Evolutionary conservation across 2,329 filamentous ascomycete species (phyloP), one percentile per base, ranked within the genome.

Genomic region (Monosporascus sp.): DNA sequence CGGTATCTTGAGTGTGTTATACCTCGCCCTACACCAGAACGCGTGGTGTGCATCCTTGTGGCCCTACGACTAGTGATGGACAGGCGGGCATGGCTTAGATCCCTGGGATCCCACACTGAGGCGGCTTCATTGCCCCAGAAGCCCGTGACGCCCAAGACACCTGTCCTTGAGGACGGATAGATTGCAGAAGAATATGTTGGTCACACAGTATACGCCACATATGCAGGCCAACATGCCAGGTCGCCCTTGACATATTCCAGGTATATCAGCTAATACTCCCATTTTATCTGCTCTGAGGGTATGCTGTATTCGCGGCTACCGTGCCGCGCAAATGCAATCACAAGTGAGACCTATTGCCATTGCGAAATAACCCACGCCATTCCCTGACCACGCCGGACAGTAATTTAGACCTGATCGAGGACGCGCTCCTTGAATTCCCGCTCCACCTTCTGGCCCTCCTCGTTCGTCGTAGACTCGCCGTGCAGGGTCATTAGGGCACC

Each of bases 361-460:
- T 67, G 68, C 66, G 68, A 67, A 73, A 72, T 70, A 73, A 72
- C 68, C 72, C 73, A 71, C 72, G 72, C 72, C 70, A 70, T 72
- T 65, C 69, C 72, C 72, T 70, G 69, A 70, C 68, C 65, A 66
- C 69, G 67, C 57, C 57, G 62, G 57, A 65, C 67, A 70, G 63
- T 62, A 69, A 80, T 91, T 31, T 90, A 97, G 79, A 97, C 94
- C 75, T 85, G 86, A 75, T 96, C 90, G 69, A 97, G 84, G 71
- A 97, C 90, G 71, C 83, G 84, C 87, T 99, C 93, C 89, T 97
- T 96, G 89, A 97, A 99, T 80, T 99, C 93, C 73, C 91, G 83
- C 86, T 97, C 94, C 66, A 95, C 90, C 90, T 97, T 97, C 80
- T 97, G 90, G 70, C 94, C 94, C 74, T 91, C 86, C 79, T 99